phyloP scores from a whole-genome alignment of 129 eudicot species.

The Centaurea solstitialis region DNA sequence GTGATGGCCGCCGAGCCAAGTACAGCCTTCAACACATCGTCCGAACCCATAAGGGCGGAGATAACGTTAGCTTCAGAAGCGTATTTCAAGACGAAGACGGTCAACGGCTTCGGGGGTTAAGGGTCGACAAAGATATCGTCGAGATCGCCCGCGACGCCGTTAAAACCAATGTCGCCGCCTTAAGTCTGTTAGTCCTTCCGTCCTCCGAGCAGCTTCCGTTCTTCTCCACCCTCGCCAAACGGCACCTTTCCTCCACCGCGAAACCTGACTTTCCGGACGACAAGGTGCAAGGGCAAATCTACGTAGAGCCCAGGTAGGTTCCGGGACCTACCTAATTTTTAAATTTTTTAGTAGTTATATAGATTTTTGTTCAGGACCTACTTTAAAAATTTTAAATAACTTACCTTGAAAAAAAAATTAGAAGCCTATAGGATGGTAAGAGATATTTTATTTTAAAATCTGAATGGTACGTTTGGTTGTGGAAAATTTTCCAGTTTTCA shows the following conservation, averaged over 20 bases:
- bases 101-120: constrained; percentile 63
- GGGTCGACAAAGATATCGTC: constrained; percentile 72
- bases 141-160: constrained; percentile 90
- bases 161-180: constrained; percentile 91
- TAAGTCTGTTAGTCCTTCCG: constrained; percentile 92
- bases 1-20: constrained; percentile 83
- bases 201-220: constrained; percentile 88
- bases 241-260: constrained; percentile 42
- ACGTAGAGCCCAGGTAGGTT: no score
- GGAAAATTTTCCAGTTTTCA: no score
- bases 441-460: no score
- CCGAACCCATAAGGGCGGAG: constrained; percentile 94
- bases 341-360: no score
- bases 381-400: no score
- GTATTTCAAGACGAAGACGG: constrained; percentile 93
- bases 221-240: constrained; percentile 61
- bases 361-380: no score
- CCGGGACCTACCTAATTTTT: no score
- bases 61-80: constrained; percentile 88
- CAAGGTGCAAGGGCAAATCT: no score
- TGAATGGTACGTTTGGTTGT: no score
- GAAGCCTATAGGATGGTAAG: no score
- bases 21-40: constrained; percentile 91
- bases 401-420: no score
- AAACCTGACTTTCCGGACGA: constrained; percentile 97